Percentiles rank a stretch among this genome's conserved stretches.
phyloP scores from a whole-genome alignment of 768 basidiomycete species.

The Hydnomerulius pinastri region DNA sequence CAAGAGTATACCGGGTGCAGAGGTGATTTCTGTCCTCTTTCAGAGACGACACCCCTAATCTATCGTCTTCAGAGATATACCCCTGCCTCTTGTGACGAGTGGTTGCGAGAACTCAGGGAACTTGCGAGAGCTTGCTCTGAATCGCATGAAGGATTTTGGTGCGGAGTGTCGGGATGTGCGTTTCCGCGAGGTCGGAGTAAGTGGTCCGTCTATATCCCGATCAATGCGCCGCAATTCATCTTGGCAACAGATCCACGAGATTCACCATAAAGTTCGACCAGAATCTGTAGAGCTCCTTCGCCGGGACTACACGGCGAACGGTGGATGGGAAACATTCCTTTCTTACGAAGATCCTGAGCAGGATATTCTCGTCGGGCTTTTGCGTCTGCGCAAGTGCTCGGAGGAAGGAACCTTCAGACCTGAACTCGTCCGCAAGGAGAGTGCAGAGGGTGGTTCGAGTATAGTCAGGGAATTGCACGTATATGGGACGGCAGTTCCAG shows the following conservation, averaged over 20 bases:
- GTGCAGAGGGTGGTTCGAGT: constrained; percentile 78
- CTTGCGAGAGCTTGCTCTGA: constrained; percentile 91
- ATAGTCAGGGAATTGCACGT: constrained; percentile 97
- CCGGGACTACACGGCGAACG: constrained; percentile 95
- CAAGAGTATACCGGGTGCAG: constrained; percentile 96
- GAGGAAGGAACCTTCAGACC: constrained; percentile 97
- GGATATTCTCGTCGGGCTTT: constrained; percentile 92
- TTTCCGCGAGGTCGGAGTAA: constrained; percentile 95
- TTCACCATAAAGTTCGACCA: constrained; percentile 96
- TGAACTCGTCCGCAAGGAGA: constrained; percentile 74
- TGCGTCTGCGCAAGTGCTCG: constrained; percentile 92
- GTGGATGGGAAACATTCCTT: constrained; percentile 99
- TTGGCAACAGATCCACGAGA: constrained; percentile 83
- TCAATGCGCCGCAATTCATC: constrained; percentile 4
- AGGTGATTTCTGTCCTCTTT: constrained; percentile 48
- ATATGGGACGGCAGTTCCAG: constrained; percentile 96
- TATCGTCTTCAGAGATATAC: constrained; percentile 74
- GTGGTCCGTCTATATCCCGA: constrained; percentile 28
- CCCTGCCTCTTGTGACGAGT: constrained; percentile 92
- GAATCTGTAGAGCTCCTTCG: constrained; percentile 94
- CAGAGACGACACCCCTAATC: constrained; percentile 1
- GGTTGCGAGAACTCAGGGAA: constrained; percentile 99
- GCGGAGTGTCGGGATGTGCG: constrained; percentile 97
- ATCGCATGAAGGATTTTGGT: constrained; percentile 99
- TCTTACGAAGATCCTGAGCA: constrained; percentile 98